Percentiles rank a stretch among this genome's conserved stretches.
Conservation (phyloP, 1,284 basidiomycete genomes). For the Leccinum fallax region DNA sequence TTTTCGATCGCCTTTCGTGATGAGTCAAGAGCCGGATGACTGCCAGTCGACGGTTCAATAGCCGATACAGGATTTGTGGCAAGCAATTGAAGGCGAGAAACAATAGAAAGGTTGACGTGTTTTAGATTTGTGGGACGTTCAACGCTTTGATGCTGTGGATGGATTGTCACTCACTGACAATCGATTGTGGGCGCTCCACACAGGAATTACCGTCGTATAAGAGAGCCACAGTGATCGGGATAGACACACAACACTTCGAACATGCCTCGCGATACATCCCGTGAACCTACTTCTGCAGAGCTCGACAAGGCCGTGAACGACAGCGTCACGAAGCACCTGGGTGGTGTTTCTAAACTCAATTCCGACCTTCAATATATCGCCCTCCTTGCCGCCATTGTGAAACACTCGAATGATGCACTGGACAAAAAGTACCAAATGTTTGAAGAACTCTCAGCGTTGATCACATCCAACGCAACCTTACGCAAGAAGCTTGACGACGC, state of each 20-base stretch:
- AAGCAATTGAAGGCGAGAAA: background rate
- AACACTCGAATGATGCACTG: background rate
- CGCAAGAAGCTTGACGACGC: background rate
- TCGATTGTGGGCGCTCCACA: background rate
- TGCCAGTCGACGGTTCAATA: background rate
- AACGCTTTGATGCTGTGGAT: background rate
- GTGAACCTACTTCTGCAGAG: background rate
- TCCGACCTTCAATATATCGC: rapidly evolving
- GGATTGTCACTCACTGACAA: background rate
- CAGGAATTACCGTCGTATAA: background rate
- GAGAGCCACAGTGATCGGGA: background rate
- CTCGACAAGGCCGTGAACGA: background rate
- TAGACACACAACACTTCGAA: background rate
- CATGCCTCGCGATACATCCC: background rate
- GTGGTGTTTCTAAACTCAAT: background rate
- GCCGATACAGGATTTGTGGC: background rate
- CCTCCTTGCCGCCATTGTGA: background rate
- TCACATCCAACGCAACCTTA: background rate
- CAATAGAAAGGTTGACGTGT: background rate
- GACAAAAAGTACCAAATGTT: background rate
- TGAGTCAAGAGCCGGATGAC: background rate
- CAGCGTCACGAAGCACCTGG: background rate
- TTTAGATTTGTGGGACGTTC: background rate
- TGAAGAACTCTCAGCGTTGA: too few species aligned
- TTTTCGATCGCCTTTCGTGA: background rate